phyloP scores from a whole-genome alignment of 2,329 filamentous ascomycete genomes.

The Escovopsis sp. region DNA sequence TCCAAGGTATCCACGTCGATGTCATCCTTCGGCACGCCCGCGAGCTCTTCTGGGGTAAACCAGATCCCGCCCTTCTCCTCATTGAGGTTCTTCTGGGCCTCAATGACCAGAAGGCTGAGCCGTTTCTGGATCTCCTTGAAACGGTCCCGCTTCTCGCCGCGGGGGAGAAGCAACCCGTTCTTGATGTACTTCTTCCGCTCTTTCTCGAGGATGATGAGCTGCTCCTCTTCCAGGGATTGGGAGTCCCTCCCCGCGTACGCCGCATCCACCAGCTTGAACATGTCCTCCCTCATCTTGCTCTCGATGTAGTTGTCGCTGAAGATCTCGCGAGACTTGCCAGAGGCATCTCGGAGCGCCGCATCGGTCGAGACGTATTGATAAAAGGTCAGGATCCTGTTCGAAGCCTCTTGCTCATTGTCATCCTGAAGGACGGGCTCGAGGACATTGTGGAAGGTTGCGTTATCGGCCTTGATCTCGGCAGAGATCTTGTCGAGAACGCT shows the following conservation, averaged over 20 bases:
- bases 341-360: constrained; percentile 55
- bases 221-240: constrained; percentile 49
- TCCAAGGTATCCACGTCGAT: constrained; percentile 46
- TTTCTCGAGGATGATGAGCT: constrained; percentile 57
- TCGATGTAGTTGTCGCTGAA: constrained; percentile 68
- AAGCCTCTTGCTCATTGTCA: constrained; percentile 48
- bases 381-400: constrained; percentile 55
- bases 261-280: constrained; percentile 52
- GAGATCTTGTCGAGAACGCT: constrained; percentile 52
- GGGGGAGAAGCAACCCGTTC: constrained; percentile 58
- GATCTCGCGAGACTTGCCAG: constrained; percentile 59
- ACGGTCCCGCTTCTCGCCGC: constrained; percentile 54
- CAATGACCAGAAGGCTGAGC: constrained; percentile 56
- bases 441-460: constrained; percentile 39
- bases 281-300: constrained; percentile 65
- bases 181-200: constrained; percentile 63
- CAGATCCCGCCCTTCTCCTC: constrained; percentile 71
- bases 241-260: constrained; percentile 37
- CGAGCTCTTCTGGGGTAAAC: constrained; percentile 58
- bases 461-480: constrained; percentile 37
- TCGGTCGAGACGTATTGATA: constrained; percentile 66
- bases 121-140: constrained; percentile 82
- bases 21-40: constrained; percentile 60
- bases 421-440: constrained; percentile 55
- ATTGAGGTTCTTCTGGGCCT: constrained; percentile 67